A percentile compares a stretch with the other conserved stretches of the same genome.
Evolutionary conservation across 208 protist genomes (phyloP).

Genomic region (Wallacemonas sp.): DNA sequence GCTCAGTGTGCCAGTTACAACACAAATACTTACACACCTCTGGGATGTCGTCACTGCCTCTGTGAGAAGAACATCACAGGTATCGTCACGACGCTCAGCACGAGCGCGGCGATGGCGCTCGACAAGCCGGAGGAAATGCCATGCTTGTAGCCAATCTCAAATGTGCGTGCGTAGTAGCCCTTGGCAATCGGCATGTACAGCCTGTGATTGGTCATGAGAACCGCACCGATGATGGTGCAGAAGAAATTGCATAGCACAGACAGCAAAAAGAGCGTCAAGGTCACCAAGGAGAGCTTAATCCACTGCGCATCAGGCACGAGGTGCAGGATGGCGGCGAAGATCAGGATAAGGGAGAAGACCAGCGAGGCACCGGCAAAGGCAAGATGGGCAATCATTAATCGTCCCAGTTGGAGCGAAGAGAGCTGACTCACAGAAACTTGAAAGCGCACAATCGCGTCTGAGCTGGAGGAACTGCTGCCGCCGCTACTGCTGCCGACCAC

Average conservation of each 20-base stretch:
- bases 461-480: background rate
- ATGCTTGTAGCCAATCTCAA: slow-evolving; percentile 9
- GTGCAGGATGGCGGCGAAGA: slow-evolving; percentile 24
- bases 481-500: background rate
- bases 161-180: slow-evolving; percentile 27
- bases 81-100: slow-evolving; percentile 24
- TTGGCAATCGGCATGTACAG: slow-evolving; percentile 27
- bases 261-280: slow-evolving; percentile 22
- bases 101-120: slow-evolving; percentile 25
- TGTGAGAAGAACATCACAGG: slow-evolving; percentile 17
- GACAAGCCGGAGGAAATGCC: slow-evolving; percentile 36
- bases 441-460: background rate
- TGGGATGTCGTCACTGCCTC: background rate
- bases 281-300: slow-evolving; percentile 23
- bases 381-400: slow-evolving; percentile 51
- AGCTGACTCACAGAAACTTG: slow-evolving; percentile 21
- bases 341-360: slow-evolving; percentile 28
- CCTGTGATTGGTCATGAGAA: slow-evolving; percentile 24
- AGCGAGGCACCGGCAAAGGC: slow-evolving; percentile 31
- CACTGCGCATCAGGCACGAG: slow-evolving; percentile 21
- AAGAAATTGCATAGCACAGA: slow-evolving; percentile 3
- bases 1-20: too few relatives aligned
- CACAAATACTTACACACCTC: too few relatives aligned
- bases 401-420: slow-evolving; percentile 4
- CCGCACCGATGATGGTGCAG: slow-evolving; percentile 37